Evolutionary conservation across 2,329 filamentous ascomycete species (phyloP), one percentile per base, ranked within the genome.

Genomic region (Aciculosporium take): DNA sequence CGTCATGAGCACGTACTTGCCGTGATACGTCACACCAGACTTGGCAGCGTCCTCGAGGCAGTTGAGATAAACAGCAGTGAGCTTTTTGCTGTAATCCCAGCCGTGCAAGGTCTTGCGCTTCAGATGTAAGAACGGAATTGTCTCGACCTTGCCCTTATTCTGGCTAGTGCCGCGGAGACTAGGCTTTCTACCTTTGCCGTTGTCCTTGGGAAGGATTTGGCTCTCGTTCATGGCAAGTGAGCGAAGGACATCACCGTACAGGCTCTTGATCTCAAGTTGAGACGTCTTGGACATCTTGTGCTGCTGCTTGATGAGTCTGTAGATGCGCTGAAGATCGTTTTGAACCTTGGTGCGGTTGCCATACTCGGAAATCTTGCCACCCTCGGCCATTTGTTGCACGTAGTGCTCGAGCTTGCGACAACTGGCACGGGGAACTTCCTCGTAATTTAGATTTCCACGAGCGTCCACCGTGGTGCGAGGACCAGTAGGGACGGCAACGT

Each of bases 31-130:
- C 45, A 98, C 79, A 61, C 91, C 91, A 42, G 77, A 72, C 55
- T 79, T 83, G 49, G 91, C 91, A 49, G 88, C 87, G 48, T 88
- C 76, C 66, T 94, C 88, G 25, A 98, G 67, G 47, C 86, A 87
- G 59, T 95, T 86, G 27, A 98, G 76, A 60, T 98, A 98, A 52
- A 88, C 65, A 43, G 85, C 84, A 20, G 91, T 96, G 44, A 98
- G 76, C 69, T 93, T 95, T 75, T 96, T 98, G 77, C 86, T 96
- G 71, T 96, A 98, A 57, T 96, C 88, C 91, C 91, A 98, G 46
- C 89, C 89, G 56, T 94, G 83, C 47, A 88, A 77, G 41, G 84
- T 79, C 65, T 94, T 93, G 63, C 86, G 84, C 76, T 95, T 95
- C 44, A 98, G 71, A 61, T 98, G 91, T 40, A 98, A 68, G 78